A percentile compares a stretch with the other conserved stretches of the same genome.
phyloP scores from a whole-genome alignment of 164 flowering plant genomes.

The Vitis rotundifolia region DNA sequence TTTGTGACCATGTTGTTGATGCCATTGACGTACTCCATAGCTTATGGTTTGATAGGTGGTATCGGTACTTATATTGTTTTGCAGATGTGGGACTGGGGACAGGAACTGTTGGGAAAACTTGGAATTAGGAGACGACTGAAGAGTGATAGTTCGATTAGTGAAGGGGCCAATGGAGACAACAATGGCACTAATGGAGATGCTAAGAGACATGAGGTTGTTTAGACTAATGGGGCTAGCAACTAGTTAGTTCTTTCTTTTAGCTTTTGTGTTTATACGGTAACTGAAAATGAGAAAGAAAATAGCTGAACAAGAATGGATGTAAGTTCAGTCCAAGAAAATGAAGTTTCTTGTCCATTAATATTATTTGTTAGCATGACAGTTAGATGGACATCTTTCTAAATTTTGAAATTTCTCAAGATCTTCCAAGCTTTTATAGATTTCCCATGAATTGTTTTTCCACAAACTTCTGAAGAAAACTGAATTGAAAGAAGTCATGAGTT shows the following conservation, averaged over 20 bases:
- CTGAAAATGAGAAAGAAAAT: no score
- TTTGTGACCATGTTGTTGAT: conserved; percentile 59
- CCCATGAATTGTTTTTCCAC: no score
- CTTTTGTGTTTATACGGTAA: no score
- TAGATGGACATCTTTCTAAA: no score
- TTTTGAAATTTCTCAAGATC: no score
- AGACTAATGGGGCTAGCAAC: background rate
- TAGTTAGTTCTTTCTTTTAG: background rate
- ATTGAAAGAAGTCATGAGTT: no score
- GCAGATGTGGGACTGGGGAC: conserved; percentile 61
- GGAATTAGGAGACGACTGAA: background rate
- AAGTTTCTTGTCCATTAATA: no score
- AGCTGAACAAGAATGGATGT: no score
- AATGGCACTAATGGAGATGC: background rate
- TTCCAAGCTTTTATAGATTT: no score
- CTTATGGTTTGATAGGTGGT: conserved; percentile 77
- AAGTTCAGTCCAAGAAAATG: no score
- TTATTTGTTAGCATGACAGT: no score
- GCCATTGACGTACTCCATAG: conserved; percentile 77
- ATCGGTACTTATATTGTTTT: conserved; percentile 59
- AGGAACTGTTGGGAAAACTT: background rate
- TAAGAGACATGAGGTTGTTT: background rate
- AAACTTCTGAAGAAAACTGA: no score
- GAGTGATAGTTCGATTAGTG: background rate
- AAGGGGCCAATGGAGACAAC: background rate